These are phyloP conservation scores for Penicillium sp. DNA, from an alignment of 2,329 filamentous ascomycete species.

Conservation along the genomic window DNA sequence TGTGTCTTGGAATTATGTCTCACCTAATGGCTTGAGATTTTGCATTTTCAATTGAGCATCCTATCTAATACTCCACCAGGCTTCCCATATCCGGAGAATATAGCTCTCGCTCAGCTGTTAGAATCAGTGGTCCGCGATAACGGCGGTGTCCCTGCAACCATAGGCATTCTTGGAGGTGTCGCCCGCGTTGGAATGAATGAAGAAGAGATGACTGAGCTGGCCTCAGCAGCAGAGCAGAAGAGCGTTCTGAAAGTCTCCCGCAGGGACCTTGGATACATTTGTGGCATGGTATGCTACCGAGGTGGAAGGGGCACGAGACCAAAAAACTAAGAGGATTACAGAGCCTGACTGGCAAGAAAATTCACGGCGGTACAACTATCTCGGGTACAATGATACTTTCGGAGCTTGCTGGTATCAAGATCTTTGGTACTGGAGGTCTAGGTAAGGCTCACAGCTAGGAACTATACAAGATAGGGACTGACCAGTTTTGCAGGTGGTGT, in stretches of 20 bases:
- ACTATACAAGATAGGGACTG: slow-evolving; percentile 14
- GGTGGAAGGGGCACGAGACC: background rate
- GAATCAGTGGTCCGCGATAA: slow-evolving; percentile 79
- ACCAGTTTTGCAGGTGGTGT: slow-evolving; percentile 65
- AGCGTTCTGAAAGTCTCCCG: slow-evolving; percentile 81
- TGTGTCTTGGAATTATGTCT: slow-evolving; percentile 29
- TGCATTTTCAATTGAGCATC: slow-evolving; percentile 2
- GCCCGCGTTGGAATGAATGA: slow-evolving; percentile 76
- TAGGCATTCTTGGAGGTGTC: slow-evolving; percentile 82
- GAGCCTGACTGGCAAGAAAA: slow-evolving; percentile 67
- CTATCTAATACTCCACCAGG: slow-evolving; percentile 46
- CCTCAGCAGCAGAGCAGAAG: slow-evolving; percentile 65
- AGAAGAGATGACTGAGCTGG: slow-evolving; percentile 73
- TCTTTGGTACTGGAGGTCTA: slow-evolving; percentile 93
- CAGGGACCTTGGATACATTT: slow-evolving; percentile 80
- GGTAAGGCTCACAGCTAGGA: slow-evolving; percentile 44
- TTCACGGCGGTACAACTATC: slow-evolving; percentile 91
- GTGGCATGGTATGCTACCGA: slow-evolving; percentile 66
- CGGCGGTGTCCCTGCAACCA: slow-evolving; percentile 86
- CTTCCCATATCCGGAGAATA: slow-evolving; percentile 72
- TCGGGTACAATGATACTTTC: slow-evolving; percentile 91
- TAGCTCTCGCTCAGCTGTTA: slow-evolving; percentile 75
- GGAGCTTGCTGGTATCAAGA: slow-evolving; percentile 79
- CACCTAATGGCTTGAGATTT: background rate
- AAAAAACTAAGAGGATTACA: slow-evolving; percentile 36